Conservation (phyloP, 2,329 filamentous ascomycete species). For the Sphaerulina vaccinii region DNA sequence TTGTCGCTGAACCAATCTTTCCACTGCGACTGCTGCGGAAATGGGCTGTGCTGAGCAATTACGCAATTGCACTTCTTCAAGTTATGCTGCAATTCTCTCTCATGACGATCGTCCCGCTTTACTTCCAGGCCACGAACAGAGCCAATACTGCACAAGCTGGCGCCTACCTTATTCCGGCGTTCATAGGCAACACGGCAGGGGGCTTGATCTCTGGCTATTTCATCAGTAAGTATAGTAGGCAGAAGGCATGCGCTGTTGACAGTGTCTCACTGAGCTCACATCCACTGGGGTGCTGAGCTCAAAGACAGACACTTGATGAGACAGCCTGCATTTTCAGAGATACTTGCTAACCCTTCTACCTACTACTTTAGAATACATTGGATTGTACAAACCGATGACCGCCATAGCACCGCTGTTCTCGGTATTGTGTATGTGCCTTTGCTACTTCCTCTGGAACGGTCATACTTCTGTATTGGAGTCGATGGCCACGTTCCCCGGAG, state of each 20-base stretch:
- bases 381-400: constrained; percentile 58
- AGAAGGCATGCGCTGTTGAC: background rate
- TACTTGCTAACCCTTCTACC: too few species aligned
- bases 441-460: constrained; percentile 60
- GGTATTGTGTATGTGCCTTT: constrained; percentile 52
- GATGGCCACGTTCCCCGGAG: constrained; percentile 45
- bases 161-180: constrained; percentile 64
- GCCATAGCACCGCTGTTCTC: constrained; percentile 53
- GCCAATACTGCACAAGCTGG: constrained; percentile 59
- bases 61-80: constrained; percentile 55
- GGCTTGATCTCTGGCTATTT: constrained; percentile 59
- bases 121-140: constrained; percentile 64
- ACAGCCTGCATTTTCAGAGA: too few species aligned
- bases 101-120: constrained; percentile 66
- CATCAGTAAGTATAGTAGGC: constrained; percentile 43
- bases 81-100: constrained; percentile 59
- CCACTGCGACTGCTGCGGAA: constrained; percentile 55
- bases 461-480: constrained; percentile 51
- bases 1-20: constrained; percentile 51
- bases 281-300: too few species aligned
- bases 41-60: constrained; percentile 55
- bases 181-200: constrained; percentile 65
- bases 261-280: too few species aligned
- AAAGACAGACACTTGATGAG: too few species aligned
- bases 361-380: too few species aligned